phyloP scores from a whole-genome alignment of 2,329 filamentous ascomycete species.

The Metarhizium rileyi region DNA sequence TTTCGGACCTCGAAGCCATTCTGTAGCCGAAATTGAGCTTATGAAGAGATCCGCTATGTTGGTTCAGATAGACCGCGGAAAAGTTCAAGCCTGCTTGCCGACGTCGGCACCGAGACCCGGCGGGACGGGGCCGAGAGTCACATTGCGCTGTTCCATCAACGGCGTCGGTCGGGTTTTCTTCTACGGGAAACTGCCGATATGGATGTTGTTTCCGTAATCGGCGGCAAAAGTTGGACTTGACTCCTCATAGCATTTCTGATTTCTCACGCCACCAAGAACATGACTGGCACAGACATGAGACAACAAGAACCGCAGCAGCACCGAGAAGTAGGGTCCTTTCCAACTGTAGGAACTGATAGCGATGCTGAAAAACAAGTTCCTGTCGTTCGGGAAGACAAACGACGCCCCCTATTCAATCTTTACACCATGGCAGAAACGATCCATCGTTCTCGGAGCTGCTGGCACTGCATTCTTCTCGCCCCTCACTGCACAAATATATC shows the following conservation, averaged over 20 bases:
- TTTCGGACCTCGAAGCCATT: not conserved
- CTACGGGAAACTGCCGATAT: not conserved
- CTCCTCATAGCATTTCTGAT: too few species aligned
- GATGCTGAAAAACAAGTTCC: conserved; percentile 11
- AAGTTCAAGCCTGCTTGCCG: conserved; percentile 11
- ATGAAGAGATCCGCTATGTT: not conserved
- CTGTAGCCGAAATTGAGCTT: not conserved
- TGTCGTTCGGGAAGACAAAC: not conserved
- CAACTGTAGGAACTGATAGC: not conserved
- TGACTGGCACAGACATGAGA: not conserved
- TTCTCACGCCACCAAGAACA: not conserved
- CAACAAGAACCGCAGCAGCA: not conserved
- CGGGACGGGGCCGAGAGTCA: conserved; percentile 11
- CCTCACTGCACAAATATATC: conserved; percentile 41
- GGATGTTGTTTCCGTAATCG: not conserved
- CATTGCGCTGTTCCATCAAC: not conserved
- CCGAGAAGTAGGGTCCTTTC: not conserved
- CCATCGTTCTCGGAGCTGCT: conserved; percentile 30
- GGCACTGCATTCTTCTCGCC: conserved; percentile 34
- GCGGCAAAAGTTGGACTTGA: not conserved
- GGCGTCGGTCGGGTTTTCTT: not conserved
- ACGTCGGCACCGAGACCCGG: conserved; percentile 16
- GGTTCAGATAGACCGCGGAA: not conserved
- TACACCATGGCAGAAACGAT: conserved; percentile 29
- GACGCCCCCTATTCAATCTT: conserved; percentile 27